Conservation (phyloP, 2,329 filamentous ascomycete species). For the Hypoxylon rubiginosum region DNA sequence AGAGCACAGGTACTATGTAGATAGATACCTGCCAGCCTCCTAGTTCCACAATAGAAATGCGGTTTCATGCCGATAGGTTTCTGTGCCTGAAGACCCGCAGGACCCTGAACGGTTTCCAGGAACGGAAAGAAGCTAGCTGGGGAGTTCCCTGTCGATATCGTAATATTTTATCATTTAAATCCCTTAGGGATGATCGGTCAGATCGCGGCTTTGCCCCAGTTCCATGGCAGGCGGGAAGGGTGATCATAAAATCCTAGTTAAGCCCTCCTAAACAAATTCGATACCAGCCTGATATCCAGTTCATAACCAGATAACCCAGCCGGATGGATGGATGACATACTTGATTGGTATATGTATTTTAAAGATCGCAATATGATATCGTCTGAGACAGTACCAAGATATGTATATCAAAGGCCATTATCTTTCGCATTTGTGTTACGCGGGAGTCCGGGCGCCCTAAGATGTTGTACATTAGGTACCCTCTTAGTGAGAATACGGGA, state of each 20-base stretch:
- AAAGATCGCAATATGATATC: not conserved
- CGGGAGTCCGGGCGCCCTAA: constrained; percentile 18
- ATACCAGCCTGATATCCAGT: constrained; percentile 2
- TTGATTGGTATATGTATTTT: not conserved
- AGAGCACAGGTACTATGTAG: constrained; percentile 12
- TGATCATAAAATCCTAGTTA: constrained; percentile 39
- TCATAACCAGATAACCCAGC: constrained; percentile 15
- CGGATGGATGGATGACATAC: not conserved
- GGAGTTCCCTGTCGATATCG: constrained; percentile 41
- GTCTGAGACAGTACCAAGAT: not conserved
- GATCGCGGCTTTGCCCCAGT: constrained; percentile 35
- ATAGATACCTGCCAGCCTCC: constrained; percentile 1
- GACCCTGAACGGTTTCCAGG: constrained; percentile 36
- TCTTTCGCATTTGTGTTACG: not conserved
- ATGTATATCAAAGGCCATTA: not conserved
- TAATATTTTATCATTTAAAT: constrained; percentile 40
- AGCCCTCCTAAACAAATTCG: constrained; percentile 19
- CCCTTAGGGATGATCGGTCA: constrained; percentile 37
- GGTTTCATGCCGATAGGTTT: constrained; percentile 37
- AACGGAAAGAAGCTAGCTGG: constrained; percentile 20
- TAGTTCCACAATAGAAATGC: constrained; percentile 27
- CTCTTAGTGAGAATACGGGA: constrained; percentile 7
- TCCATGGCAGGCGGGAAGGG: constrained; percentile 39
- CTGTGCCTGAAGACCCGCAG: constrained; percentile 42
- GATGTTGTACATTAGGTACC: constrained; percentile 20